Evolutionary conservation across 495 filamentous ascomycete species (phyloP).

Genomic region (Penicillium goetzii): DNA sequence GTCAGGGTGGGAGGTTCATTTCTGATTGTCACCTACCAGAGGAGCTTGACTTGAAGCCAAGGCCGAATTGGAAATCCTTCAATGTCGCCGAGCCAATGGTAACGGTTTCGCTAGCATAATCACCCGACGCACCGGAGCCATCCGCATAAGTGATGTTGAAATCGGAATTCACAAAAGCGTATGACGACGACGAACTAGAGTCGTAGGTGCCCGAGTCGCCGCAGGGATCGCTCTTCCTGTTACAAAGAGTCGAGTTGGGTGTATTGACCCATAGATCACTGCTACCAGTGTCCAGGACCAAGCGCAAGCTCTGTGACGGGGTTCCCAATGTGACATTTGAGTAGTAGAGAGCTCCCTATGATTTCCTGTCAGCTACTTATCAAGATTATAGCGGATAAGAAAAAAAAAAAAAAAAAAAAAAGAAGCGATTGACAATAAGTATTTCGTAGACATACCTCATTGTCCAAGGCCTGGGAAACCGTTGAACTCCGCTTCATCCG

Average conservation of each 20-base stretch:
- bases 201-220: conserved; percentile 65
- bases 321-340: conserved; percentile 75
- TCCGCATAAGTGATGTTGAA: conserved; percentile 96
- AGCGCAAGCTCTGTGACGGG: conserved; percentile 61
- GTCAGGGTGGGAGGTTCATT: background rate
- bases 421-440: background rate
- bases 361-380: conserved; percentile 2
- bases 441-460: conserved; percentile 40
- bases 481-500: conserved; percentile 38
- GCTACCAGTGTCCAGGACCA: conserved; percentile 83
- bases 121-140: conserved; percentile 75
- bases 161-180: conserved; percentile 70
- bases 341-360: conserved; percentile 62
- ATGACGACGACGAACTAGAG: conserved; percentile 79
- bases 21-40: conserved; percentile 30
- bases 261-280: conserved; percentile 91
- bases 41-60: conserved; percentile 76
- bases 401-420: background rate
- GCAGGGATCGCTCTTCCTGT: conserved; percentile 51
- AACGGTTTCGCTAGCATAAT: conserved; percentile 83
- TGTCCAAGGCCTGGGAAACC: conserved; percentile 39
- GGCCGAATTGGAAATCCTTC: conserved; percentile 76
- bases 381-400: background rate
- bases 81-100: conserved; percentile 65
- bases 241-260: conserved; percentile 63